phyloP scores from a whole-genome alignment of 1,284 basidiomycete species.

The Veloporphyrellus conicus region DNA sequence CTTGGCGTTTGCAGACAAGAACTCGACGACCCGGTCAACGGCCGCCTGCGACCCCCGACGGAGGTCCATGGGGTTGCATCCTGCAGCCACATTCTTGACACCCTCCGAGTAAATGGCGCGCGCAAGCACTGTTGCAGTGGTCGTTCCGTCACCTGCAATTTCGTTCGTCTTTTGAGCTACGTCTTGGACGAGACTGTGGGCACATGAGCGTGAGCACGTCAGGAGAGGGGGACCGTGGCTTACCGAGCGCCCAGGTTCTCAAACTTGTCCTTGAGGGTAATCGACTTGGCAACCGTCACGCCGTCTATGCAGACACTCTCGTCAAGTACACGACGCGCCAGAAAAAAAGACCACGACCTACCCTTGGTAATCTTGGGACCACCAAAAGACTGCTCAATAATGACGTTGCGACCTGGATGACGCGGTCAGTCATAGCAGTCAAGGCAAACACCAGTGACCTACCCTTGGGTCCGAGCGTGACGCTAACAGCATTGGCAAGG shows the following conservation, averaged over 20 bases:
- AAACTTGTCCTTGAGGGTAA: constrained; percentile 95
- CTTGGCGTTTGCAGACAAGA: constrained; percentile 86
- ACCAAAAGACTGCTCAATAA: constrained; percentile 97
- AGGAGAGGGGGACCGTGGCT: constrained; percentile 26
- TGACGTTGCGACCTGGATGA: constrained; percentile 84
- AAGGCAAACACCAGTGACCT: constrained; percentile 14
- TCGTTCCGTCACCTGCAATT: constrained; percentile 96
- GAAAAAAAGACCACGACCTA: constrained; percentile 31
- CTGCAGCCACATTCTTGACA: constrained; percentile 98
- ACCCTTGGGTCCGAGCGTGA: constrained; percentile 97
- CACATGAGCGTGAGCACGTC: neutral
- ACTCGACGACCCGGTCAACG: constrained; percentile 92
- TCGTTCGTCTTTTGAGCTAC: constrained; percentile 98
- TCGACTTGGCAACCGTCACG: constrained; percentile 96
- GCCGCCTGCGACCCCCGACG: constrained; percentile 94
- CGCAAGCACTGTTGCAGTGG: constrained; percentile 95
- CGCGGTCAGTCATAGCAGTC: constrained; percentile 10
- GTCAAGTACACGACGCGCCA: neutral
- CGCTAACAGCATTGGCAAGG: constrained; percentile 91
- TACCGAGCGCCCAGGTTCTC: constrained; percentile 98
- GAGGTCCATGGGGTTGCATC: constrained; percentile 99
- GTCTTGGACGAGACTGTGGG: constrained; percentile 85
- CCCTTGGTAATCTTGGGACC: constrained; percentile 98
- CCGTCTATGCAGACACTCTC: constrained; percentile 58
- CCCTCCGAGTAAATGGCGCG: constrained; percentile 98